Evolutionary conservation across 2,329 filamentous ascomycete species (phyloP), one percentile per base, ranked within the genome.

Genomic region (Neoarthrinium moseri): DNA sequence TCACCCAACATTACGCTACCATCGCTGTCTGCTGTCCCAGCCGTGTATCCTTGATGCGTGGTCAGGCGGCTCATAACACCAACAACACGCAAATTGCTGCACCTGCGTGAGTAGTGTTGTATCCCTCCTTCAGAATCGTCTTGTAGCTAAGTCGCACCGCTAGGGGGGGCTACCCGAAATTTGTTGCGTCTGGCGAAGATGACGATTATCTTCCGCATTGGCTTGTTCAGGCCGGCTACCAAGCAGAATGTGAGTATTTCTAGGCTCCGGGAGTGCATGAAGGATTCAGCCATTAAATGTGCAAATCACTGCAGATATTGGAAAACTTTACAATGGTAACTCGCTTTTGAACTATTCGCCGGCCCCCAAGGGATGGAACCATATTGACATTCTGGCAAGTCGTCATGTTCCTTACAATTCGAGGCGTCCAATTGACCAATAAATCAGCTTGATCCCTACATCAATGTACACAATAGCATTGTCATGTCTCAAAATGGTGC

Each of bases 1-100:
- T 51, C 33, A 45, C 37, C 7, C 53, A 62, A 7, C 62, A 64
- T 49, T 64, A 56, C 38, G 58, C 53, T 23, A 63, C 59, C 1
- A 45, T 52, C 12, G 55, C 60, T 4, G 39, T 55, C 4, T 62
- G 60, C 44, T 62, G 59, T 38, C 59, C 60, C 4, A 57, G 55
- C 12, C 50, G 59, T 8, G 50, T 48, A 4, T 54, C 49, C 8
- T 43, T 59, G 5, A 50, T 56, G 43, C 48, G 52, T 5, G 59
- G 59, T 1, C 50, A 55, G 17, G 47, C 49, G 6, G 56, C 55
- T 0, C 59, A 62, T 40, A 60, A 60, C 30, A 59, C 55, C 7
- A 62, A 62, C 39, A 46, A 56, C 4, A 61, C 56, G 1, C 17
- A 58, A 13, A 51, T 60, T 3, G 17, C n/a, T 11, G 26, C 37